phyloP scores from a whole-genome alignment of 495 filamentous ascomycete species.

The Penicillium goetzii region DNA sequence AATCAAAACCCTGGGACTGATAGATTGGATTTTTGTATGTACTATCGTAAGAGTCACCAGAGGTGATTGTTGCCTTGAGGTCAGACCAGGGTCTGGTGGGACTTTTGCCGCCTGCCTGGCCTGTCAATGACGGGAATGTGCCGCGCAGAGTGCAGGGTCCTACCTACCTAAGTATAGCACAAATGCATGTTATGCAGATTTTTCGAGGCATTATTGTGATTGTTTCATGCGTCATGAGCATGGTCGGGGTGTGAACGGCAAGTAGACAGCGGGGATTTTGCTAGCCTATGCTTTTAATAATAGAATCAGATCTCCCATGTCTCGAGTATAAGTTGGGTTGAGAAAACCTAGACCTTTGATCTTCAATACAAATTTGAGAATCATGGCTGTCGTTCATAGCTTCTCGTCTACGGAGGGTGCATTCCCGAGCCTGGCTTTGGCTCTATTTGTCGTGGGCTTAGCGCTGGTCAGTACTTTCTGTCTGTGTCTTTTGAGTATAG shows the following conservation, averaged over 20 bases:
- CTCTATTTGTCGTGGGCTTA: neutral
- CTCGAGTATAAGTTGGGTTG: neutral
- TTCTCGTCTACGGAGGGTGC: neutral
- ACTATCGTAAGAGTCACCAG: neutral
- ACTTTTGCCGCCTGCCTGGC: neutral
- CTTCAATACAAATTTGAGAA: neutral
- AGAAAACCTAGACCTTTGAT: neutral
- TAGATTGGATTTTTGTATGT: no score
- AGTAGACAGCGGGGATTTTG: neutral
- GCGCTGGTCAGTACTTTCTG: constrained; percentile 7
- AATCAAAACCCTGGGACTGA: no score
- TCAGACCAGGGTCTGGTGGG: neutral
- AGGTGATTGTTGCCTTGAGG: neutral
- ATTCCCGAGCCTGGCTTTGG: neutral
- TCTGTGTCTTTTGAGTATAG: neutral
- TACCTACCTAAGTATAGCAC: neutral
- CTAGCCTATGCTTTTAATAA: neutral
- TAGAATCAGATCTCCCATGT: neutral
- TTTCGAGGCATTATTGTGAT: neutral
- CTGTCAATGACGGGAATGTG: neutral
- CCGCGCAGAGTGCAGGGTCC: constrained; percentile 6
- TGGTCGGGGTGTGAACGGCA: neutral
- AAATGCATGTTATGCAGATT: neutral
- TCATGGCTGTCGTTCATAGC: constrained; percentile 11
- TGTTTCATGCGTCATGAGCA: neutral